Percentiles rank a stretch among this genome's conserved stretches.
Evolutionary conservation across 345 rosid genomes (phyloP).

Genomic region (Hirschfeldia incana): DNA sequence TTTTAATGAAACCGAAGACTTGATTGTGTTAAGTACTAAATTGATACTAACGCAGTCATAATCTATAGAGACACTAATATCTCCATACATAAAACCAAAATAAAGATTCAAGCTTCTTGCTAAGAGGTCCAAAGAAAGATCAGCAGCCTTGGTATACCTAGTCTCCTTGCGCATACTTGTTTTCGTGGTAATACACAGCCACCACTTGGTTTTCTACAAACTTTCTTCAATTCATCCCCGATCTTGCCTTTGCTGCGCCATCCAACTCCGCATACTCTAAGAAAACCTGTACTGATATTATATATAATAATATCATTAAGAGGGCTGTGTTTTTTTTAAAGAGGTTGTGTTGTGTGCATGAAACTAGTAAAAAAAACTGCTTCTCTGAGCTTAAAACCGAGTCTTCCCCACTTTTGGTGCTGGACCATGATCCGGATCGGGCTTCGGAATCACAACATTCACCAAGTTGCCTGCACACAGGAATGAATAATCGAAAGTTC

Average conservation of each 20-base stretch:
- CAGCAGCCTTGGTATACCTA: constrained; percentile 68
- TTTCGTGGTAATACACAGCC: constrained; percentile 75
- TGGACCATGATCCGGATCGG: constrained; percentile 50
- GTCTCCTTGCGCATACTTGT: constrained; percentile 73
- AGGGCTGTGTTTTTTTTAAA: too few species aligned
- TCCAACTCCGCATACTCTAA: constrained; percentile 81
- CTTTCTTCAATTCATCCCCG: constrained; percentile 80
- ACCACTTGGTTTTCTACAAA: constrained; percentile 90
- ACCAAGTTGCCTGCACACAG: constrained; percentile 62
- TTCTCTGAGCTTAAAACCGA: neutral
- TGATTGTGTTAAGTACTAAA: neutral
- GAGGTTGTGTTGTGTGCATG: neutral
- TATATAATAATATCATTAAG: neutral
- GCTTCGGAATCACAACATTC: constrained; percentile 81
- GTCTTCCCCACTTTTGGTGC: constrained; percentile 68
- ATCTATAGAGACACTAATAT: too few species aligned
- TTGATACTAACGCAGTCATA: neutral
- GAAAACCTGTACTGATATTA: constrained; percentile 59
- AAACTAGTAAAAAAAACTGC: neutral
- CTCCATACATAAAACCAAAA: neutral
- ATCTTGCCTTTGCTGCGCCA: constrained; percentile 66
- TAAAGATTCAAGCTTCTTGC: neutral
- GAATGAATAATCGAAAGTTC: constrained; percentile 35
- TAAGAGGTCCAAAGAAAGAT: constrained; percentile 16
- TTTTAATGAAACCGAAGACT: neutral